Percentiles rank a stretch among this genome's conserved stretches.
These are phyloP conservation scores for Mucor racemosus DNA, from an alignment of 371 early-diverging fungal genomes.

Conservation along the genomic window DNA sequence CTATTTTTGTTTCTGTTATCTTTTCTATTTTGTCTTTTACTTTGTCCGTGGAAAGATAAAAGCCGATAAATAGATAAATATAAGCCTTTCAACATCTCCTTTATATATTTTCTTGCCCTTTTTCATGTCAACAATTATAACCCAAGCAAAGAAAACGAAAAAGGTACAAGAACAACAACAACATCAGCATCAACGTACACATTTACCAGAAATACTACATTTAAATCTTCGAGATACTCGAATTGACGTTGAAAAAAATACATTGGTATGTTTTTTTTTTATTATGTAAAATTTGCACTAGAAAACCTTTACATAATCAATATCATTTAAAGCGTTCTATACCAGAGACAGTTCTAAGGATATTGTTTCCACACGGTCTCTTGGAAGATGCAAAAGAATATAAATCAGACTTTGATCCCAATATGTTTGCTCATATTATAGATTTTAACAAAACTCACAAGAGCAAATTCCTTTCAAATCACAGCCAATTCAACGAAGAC, in stretches of 20 bases:
- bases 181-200: neutral
- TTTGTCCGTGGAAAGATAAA: neutral
- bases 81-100: neutral
- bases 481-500: conserved; percentile 16
- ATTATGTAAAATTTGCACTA: neutral
- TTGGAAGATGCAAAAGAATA: conserved; percentile 52
- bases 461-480: neutral
- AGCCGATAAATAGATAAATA: neutral
- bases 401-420: conserved; percentile 29
- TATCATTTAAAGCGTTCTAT: conserved; percentile 24
- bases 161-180: too few relatives aligned
- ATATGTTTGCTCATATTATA: conserved; percentile 15
- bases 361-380: conserved; percentile 81
- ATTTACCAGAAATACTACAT: neutral
- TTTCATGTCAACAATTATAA: neutral
- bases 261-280: neutral
- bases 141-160: neutral
- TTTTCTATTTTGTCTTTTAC: neutral
- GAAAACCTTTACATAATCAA: neutral
- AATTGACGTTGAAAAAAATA: neutral
- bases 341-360: conserved; percentile 74
- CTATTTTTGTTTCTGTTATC: neutral
- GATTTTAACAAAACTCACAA: conserved; percentile 5
- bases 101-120: neutral
- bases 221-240: neutral